Evolutionary conservation across 108 stramenopile species (phyloP), one percentile per base, ranked within the genome.

Genomic region (Conticribra weissflogii): DNA sequence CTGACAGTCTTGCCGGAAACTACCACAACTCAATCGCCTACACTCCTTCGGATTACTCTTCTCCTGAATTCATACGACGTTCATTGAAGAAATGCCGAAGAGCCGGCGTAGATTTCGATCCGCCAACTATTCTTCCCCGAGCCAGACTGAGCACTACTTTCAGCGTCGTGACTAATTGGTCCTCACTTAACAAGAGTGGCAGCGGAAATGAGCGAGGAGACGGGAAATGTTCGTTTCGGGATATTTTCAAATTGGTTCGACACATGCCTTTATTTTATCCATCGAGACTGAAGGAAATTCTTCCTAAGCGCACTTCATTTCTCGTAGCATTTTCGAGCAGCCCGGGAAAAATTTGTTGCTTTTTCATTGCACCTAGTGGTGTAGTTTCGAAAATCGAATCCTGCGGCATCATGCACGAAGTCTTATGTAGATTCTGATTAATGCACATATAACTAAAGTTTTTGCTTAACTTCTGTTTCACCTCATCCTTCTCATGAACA

Each of bases 21-120:
- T 79, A 79, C 52, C 54, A 66, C 44, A 79, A 79, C 29, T 71
- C 78, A 12, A 50, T 79, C 14, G 64, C 78, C 3, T 79, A 79
- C 29, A 59, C 67, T 8, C 25, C 21, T 53, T 63, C 72, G 3
- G 78, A 79, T 48, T 79, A 79, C 56, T 54, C 58, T 25, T 33
- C 47, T 36, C 71, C 72, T 21, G 31, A 41, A n/a, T 29, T 79
- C 56, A 73, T 79, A 31, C 65, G 72, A 44, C 45, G 58, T 18
- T 74, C 72, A 1, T 60, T 79, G 18, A 59, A 49, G 22, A 47
- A 31, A 0, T 79, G 72, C 28, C 66, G 57, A 12, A 79, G 73
- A 36, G 65, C 72, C 27, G 76, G 78, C 22, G 66, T 47, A 29
- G 44, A 12, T 12, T 41, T 41, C 12, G 36, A 41, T 12, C 36